Conservation (phyloP, 768 basidiomycete genomes). For the Gymnopilus dilepis region DNA sequence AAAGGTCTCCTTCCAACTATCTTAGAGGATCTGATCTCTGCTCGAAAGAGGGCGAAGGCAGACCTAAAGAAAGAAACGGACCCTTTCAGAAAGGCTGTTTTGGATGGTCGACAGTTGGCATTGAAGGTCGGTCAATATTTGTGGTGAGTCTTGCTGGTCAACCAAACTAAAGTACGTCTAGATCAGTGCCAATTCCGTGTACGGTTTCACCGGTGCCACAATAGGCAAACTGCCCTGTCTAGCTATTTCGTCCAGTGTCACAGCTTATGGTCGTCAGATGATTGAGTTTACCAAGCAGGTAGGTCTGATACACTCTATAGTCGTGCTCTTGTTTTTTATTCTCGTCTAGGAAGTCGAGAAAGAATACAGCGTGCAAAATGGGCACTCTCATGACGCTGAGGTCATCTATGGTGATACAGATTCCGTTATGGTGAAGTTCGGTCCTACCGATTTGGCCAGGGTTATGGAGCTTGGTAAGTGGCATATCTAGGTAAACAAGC, state of each 20-base stretch:
- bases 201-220: conserved; percentile 98
- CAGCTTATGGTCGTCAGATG: conserved; percentile 98
- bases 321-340: neutral
- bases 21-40: conserved; percentile 90
- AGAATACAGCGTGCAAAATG: conserved; percentile 85
- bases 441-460: conserved; percentile 80
- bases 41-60: conserved; percentile 93
- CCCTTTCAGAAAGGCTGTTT: conserved; percentile 94
- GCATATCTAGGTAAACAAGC: neutral
- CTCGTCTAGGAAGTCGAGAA: conserved; percentile 79
- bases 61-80: conserved; percentile 97
- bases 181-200: conserved; percentile 99
- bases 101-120: conserved; percentile 97
- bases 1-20: conserved; percentile 93
- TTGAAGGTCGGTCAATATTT: conserved; percentile 67
- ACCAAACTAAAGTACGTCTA: too few relatives aligned
- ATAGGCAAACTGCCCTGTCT: conserved; percentile 96
- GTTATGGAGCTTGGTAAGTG: conserved; percentile 89
- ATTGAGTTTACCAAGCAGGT: conserved; percentile 96
- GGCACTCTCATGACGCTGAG: conserved; percentile 84
- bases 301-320: conserved; percentile 19
- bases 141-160: too few relatives aligned
- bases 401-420: conserved; percentile 99
- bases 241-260: conserved; percentile 93
- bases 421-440: conserved; percentile 98